Percentiles rank a stretch among this genome's conserved stretches.
These are phyloP conservation scores for Coemansia sp. DNA, from an alignment of 192 early-diverging fungal species.

Conservation along the genomic window DNA sequence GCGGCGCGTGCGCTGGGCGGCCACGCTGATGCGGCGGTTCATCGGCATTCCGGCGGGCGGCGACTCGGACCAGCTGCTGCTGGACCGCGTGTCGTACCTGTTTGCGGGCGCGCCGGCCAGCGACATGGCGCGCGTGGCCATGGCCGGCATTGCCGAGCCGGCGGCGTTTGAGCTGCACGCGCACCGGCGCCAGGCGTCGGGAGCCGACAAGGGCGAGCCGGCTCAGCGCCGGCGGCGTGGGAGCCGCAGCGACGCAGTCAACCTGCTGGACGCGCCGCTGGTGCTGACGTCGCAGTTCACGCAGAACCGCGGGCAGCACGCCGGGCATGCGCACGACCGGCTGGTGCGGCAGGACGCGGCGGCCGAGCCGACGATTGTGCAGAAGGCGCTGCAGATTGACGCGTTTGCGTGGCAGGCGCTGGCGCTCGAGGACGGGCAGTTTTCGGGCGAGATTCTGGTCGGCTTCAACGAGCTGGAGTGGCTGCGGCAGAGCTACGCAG, in stretches of 20 bases:
- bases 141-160: constrained; percentile 43
- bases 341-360: constrained; percentile 11
- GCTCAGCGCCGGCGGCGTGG: background rate
- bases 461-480: constrained; percentile 51
- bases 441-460: constrained; percentile 46
- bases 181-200: background rate
- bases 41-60: constrained; percentile 31
- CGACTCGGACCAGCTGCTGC: constrained; percentile 26
- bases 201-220: no score
- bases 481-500: constrained; percentile 38
- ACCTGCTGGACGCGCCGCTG: constrained; percentile 39
- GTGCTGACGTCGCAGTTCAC: constrained; percentile 18
- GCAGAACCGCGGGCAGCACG: background rate
- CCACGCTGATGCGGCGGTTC: constrained; percentile 33
- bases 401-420: constrained; percentile 47
- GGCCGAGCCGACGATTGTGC: constrained; percentile 29
- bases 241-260: constrained; percentile 11
- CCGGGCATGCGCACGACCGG: constrained; percentile 6
- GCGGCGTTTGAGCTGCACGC: constrained; percentile 33
- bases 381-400: constrained; percentile 44
- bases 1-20: constrained; percentile 27
- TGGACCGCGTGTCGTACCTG: constrained; percentile 40
- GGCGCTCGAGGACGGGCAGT: constrained; percentile 32
- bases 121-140: constrained; percentile 36
- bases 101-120: constrained; percentile 34